These are phyloP conservation scores for Cryptomeria japonica DNA, from an alignment of 75 land plant genomes.

Conservation along the genomic window DNA sequence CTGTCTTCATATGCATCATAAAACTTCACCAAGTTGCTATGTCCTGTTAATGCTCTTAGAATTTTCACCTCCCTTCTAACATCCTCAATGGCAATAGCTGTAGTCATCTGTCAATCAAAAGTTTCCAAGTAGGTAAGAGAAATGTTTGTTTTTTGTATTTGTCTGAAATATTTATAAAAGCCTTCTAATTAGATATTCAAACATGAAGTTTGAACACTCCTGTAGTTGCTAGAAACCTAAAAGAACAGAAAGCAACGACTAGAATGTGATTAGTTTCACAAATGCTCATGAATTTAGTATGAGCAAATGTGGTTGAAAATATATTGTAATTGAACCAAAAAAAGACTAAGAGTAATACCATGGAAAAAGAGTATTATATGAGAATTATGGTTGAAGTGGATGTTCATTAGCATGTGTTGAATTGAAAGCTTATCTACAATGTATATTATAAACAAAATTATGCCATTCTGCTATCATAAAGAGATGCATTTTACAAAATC, in stretches of 20 bases:
- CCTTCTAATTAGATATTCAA: background rate
- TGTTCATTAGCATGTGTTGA: background rate
- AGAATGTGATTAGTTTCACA: background rate
- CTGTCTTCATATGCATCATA: slow-evolving; percentile 86
- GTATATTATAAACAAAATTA: background rate
- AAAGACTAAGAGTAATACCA: background rate
- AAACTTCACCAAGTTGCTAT: slow-evolving; percentile 71
- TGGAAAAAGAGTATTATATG: background rate
- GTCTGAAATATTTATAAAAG: background rate
- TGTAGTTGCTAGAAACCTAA: background rate
- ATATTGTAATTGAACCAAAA: background rate
- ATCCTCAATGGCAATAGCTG: slow-evolving; percentile 94
- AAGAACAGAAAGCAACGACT: background rate
- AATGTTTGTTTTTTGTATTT: background rate
- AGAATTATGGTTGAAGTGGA: background rate
- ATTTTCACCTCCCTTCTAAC: slow-evolving; percentile 91
- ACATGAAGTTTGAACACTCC: background rate
- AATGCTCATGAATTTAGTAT: background rate
- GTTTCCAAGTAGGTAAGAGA: background rate
- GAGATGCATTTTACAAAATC: background rate
- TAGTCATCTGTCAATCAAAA: slow-evolving; percentile 64
- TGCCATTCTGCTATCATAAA: background rate
- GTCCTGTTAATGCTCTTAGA: slow-evolving; percentile 79
- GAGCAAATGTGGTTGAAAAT: background rate
- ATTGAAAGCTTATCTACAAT: background rate